Percentiles rank a stretch among this genome's conserved stretches.
Conservation (phyloP, 2,329 filamentous ascomycete genomes). For the Aureobasidium vineae region DNA sequence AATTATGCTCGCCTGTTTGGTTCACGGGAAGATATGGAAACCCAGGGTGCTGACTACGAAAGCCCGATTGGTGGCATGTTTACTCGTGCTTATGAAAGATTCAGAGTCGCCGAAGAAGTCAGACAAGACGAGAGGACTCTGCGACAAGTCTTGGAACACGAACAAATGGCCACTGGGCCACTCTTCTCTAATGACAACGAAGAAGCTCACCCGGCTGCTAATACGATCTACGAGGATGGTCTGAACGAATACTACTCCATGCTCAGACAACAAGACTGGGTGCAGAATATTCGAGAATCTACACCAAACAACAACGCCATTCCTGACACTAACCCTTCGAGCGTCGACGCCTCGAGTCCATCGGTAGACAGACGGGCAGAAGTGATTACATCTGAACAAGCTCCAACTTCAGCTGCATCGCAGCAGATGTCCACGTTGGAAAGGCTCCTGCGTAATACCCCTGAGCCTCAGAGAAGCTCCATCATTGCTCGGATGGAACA, state of each 20-base stretch:
- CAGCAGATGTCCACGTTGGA: constrained; percentile 4
- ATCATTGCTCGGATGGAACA: constrained; percentile 26
- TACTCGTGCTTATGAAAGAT: constrained; percentile 45
- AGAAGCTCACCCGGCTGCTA: constrained; percentile 26
- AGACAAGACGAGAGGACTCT: constrained; percentile 38
- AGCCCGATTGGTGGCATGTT: constrained; percentile 52
- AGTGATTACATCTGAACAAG: not conserved
- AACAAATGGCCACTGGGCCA: constrained; percentile 29
- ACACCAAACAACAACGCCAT: not conserved
- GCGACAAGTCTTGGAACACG: constrained; percentile 37
- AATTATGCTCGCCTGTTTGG: constrained; percentile 48
- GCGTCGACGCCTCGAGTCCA: not conserved
- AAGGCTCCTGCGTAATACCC: constrained; percentile 24
- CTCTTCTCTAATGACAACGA: not conserved
- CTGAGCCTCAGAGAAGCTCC: constrained; percentile 25
- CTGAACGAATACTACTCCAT: constrained; percentile 37
- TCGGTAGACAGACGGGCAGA: not conserved
- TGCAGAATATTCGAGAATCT: constrained; percentile 22
- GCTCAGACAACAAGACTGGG: constrained; percentile 34
- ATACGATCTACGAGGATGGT: constrained; percentile 23
- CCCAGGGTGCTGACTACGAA: constrained; percentile 48
- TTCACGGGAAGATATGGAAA: constrained; percentile 48
- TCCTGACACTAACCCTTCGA: not conserved
- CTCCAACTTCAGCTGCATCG: not conserved
- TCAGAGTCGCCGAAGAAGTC: constrained; percentile 45